These are phyloP conservation scores for Hamigera avellanea DNA, from an alignment of 495 filamentous ascomycete species.

Conservation along the genomic window DNA sequence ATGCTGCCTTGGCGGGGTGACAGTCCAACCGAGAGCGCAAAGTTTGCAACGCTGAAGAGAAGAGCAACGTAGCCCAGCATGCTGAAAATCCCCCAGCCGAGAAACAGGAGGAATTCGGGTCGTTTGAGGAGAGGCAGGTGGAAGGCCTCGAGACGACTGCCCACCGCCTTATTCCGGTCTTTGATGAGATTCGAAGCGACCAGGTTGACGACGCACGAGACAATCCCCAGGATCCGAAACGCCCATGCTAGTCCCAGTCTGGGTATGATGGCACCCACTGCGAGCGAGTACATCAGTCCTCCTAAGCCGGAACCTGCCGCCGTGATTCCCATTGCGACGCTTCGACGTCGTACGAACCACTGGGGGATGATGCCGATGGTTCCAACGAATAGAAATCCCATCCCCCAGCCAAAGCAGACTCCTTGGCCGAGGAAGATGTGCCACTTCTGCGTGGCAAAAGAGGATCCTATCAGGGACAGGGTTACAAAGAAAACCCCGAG, in stretches of 20 bases:
- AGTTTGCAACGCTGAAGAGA: constrained; percentile 67
- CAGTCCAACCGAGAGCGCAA: constrained; percentile 55
- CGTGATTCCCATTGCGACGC: constrained; percentile 62
- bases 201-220: constrained; percentile 53
- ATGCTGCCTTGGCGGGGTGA: constrained; percentile 54
- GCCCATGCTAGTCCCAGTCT: constrained; percentile 55
- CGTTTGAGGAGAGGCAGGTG: constrained; percentile 49
- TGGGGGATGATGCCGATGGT: constrained; percentile 62
- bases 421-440: constrained; percentile 70
- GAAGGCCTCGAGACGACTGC: constrained; percentile 50
- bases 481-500: constrained; percentile 50
- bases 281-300: constrained; percentile 50
- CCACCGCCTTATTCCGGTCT: constrained; percentile 60
- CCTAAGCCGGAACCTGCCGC: constrained; percentile 66
- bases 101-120: constrained; percentile 49
- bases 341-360: constrained; percentile 63
- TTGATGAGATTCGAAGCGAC: constrained; percentile 49
- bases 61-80: constrained; percentile 69
- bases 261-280: constrained; percentile 42
- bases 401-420: constrained; percentile 60
- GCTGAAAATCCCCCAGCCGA: constrained; percentile 58
- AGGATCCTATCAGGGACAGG: constrained; percentile 49
- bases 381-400: constrained; percentile 67
- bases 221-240: constrained; percentile 59
- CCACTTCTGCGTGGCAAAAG: constrained; percentile 58